Evolutionary conservation across 306 rosid species (phyloP).

Genomic region (Cucurbita argyrosperma): DNA sequence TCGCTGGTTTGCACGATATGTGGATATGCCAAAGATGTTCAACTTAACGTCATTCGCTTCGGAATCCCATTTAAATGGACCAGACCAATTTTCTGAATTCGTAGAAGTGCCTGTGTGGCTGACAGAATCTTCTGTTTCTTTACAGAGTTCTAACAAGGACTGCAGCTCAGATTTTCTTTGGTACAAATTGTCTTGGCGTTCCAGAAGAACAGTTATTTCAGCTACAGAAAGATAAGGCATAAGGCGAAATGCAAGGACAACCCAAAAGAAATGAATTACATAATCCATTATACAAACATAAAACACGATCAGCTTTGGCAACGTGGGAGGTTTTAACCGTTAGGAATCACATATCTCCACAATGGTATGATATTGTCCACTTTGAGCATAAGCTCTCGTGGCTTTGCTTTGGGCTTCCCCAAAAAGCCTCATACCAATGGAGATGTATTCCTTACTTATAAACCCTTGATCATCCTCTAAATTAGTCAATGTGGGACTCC

Average conservation of each 20-base stretch:
- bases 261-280: background rate
- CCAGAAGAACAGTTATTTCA: constrained; percentile 45
- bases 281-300: background rate
- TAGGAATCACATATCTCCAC: too few species aligned
- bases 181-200: constrained; percentile 57
- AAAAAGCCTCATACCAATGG: too few species aligned
- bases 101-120: constrained; percentile 21
- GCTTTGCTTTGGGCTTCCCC: too few species aligned
- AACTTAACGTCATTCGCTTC: constrained; percentile 59
- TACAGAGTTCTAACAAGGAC: constrained; percentile 48
- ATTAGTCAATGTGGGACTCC: too few species aligned
- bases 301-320: background rate
- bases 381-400: too few species aligned
- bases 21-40: constrained; percentile 72
- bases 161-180: constrained; percentile 66
- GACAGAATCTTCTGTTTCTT: constrained; percentile 26
- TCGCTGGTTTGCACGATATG: constrained; percentile 77
- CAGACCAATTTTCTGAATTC: constrained; percentile 58
- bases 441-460: too few species aligned
- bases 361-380: too few species aligned
- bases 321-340: background rate
- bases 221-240: constrained; percentile 24
- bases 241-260: background rate
- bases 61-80: constrained; percentile 73
- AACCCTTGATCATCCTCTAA: too few species aligned